Base-by-base conservation (phyloP, 768 basidiomycete genomes). In the Boletus reticuloceps region DNA sequence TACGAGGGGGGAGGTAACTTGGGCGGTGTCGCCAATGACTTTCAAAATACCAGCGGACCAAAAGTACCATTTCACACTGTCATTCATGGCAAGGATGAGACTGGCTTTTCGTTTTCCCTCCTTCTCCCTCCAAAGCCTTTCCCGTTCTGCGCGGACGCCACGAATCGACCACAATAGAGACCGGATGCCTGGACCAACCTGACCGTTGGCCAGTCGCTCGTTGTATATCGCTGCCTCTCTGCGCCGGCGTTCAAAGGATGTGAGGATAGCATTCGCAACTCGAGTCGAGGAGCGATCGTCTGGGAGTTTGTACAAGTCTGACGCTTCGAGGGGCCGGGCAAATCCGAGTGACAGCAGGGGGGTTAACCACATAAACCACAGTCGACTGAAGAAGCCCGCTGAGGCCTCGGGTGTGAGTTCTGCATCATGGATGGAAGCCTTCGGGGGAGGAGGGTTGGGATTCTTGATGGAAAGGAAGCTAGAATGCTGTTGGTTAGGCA, bases 221-320 rank as follows among this genome's bases (percentile, higher is more conserved):
- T 97, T 97, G 71, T 90, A 95, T 38, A 79, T 81, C 0, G 78
- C 76, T 1, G 89, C 90, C 39, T 74, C 75, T 55, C 72, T 72
- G 31, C 73, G 69, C 3, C 90, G 79, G 16, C 75, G 69, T 20
- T 85, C 81, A 64, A 88, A 94, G 0, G 88, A 88, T 4, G 69
- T 69, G 19, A 80, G 75, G 39, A 96, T 88, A 36, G 77, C 73
- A 1, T 81, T 73, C 4, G 89, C 87, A 38, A 93, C 82, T 16
- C 72, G 63, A 1, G 75, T 78, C 0, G 92, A 80, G 2, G 81
- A 76, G 25, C 84, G 81, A 20, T 80, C 68, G 37, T 84, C 80
- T 54, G 84, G 84, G 25, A 94, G 82, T 69, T 83, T 88, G 77
- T 86, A 94, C 5, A 95, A 76, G 70, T 95, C 93, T 0, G 86